Evolutionary conservation across 208 protist species (phyloP), one percentile per base, ranked within the genome.

Genomic region (Trypanosomatidae sp.): DNA sequence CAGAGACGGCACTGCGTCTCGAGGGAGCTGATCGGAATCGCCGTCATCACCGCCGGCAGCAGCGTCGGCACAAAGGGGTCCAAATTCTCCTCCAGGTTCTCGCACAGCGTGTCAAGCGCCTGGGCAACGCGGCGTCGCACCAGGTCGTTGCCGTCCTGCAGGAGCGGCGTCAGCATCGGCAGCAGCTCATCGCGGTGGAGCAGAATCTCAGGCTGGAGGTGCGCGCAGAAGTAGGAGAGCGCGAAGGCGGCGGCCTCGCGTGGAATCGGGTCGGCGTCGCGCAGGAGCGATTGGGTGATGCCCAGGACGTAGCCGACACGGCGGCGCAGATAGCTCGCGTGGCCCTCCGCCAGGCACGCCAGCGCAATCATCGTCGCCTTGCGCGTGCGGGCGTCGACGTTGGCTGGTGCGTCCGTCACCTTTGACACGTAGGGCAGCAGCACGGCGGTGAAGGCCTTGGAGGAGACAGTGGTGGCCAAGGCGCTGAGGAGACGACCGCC

Each of bases 131-230:
- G 86, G 53, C 83, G 84, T 1, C 91, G 86, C 13, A 97, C 91
- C 12, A 78, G 82, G 60, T 94, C 88, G 62, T 75, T 79, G 44
- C 74, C 39, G 66, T 95, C 90, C 68, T 73, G 52, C 59, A 97
- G 87, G n/a, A 95, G 80, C 28, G 89, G 85, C 22, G 83, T 76
- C 60, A 94, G 72, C 75, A 94, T 82, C 22, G 88, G 85, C 66
- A 97, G 81, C 15, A 97, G 74, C 74, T 73, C 64, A 46, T 76
- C 70, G 69, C 95, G 88, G 70, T 95, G 82, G 2, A 86, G 80
- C 7, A 96, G 69, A 17, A 97, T 95, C 74, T 95, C 91, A 15
- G 93, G 93, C 73, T 97, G 90, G 30, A 97, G 80, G 72, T 94
- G 78, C 2, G 69, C 39, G 55, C 87, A 89, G 66, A 95, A 93